phyloP scores from a whole-genome alignment of 495 filamentous ascomycete genomes.

The Friedmanniomyces endolithicus region DNA sequence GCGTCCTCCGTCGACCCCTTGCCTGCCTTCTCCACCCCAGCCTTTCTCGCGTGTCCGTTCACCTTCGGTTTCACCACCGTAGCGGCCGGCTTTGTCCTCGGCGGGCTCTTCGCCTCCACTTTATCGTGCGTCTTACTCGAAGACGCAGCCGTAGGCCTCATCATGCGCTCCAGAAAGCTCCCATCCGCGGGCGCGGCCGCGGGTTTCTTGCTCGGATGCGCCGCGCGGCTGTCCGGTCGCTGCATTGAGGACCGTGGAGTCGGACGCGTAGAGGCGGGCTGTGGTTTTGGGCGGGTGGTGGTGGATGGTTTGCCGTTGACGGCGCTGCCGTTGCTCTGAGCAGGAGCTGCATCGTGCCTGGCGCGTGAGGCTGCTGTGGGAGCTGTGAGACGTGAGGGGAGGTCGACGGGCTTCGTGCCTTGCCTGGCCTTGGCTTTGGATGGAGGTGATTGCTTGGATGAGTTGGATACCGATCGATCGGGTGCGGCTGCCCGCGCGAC shows the following conservation, averaged over 20 bases:
- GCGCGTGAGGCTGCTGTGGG: slow-evolving; percentile 31
- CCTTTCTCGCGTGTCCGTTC: slow-evolving; percentile 10
- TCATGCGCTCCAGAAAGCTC: slow-evolving; percentile 81
- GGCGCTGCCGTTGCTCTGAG: not conserved
- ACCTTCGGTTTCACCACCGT: not conserved
- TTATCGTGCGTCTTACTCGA: slow-evolving; percentile 68
- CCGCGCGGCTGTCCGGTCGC: slow-evolving; percentile 25
- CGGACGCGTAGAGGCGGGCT: slow-evolving; percentile 12
- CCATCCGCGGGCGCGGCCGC: slow-evolving; percentile 37
- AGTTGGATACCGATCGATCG: not conserved
- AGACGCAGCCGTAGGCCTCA: slow-evolving; percentile 73
- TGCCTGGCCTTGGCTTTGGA: slow-evolving; percentile 27
- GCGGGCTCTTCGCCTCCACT: slow-evolving; percentile 17
- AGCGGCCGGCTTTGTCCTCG: not conserved
- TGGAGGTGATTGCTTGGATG: slow-evolving; percentile 12
- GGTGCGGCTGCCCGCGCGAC: slow-evolving; percentile 13
- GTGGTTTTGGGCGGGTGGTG: slow-evolving; percentile 15
- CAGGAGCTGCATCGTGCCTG: slow-evolving; percentile 23
- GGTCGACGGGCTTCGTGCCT: slow-evolving; percentile 28
- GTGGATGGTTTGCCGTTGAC: slow-evolving; percentile 21
- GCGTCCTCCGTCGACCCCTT: not conserved
- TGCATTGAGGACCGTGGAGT: slow-evolving; percentile 18
- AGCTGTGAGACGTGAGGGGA: slow-evolving; percentile 31
- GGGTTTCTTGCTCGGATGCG: slow-evolving; percentile 31
- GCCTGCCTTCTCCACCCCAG: not conserved